Base-by-base conservation (phyloP, 768 basidiomycete species). In the Phylloporus sp. region DNA sequence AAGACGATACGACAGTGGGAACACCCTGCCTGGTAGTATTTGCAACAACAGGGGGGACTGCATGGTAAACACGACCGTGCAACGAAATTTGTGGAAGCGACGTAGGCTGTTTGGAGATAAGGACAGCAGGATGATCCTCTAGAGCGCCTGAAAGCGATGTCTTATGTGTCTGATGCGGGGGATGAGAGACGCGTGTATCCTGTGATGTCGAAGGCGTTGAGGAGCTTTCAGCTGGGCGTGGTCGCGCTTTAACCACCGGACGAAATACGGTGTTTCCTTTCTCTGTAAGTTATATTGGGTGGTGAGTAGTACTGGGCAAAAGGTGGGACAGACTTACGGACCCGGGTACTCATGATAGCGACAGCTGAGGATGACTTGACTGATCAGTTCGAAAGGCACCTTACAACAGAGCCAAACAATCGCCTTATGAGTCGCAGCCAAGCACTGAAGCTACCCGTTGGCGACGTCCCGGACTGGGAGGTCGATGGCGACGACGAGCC, bases 211-310 rank as follows among this genome's bases (percentile, higher is more conserved):
- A 56, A 16, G 53, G 44, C n/a, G 50, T 56, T 10, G 59, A 45
- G 28, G 42, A 47, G 50, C 28, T 60, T 47, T 71, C 65, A 12
- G 56, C 38, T 10, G 70, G 61, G 24, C 83, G 80, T 13, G 76
- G 59, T 42, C 85, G 75, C 9, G 79, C 68, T 62, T 82, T 85
- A 13, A 71, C 73, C 4, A 86, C 75, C n/a, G 87, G 87, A 61
- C 77, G 79, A 59, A 90, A 90, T 48, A 88, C 66, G 6, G 82
- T 76, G 8, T 78, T 74, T 15, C 87, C 87, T 64, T 90, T 90
- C 64, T 89, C 87, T 90, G 58, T 18, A 5, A 28, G 3, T 42
- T 23, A 10, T 29, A 45, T 58, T 45, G 22, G 38, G 31, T n/a
- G 15, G 4, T 9, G 24, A 44, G 35, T 46, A 4, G 46, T 58